A percentile compares a stretch with the other conserved stretches of the same genome.
These are phyloP conservation scores for Aspergillus oerlinghausenensis DNA, from an alignment of 2,329 filamentous ascomycete species.

Conservation along the genomic window DNA sequence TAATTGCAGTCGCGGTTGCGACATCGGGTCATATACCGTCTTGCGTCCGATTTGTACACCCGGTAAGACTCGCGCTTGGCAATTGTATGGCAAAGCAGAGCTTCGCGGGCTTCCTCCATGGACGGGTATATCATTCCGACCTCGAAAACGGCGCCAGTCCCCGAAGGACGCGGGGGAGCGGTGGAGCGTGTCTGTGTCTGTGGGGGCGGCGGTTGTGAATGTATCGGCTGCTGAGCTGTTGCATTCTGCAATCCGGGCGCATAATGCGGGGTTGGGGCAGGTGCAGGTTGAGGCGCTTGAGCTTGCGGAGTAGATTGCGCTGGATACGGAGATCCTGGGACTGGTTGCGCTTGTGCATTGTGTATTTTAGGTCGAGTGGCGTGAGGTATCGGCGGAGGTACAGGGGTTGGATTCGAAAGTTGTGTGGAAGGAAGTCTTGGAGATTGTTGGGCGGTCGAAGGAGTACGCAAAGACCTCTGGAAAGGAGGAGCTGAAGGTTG, in stretches of 20 bases:
- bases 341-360: neutral
- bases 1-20: neutral
- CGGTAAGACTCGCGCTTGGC: neutral
- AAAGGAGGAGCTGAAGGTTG: neutral
- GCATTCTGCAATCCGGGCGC: neutral
- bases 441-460: neutral
- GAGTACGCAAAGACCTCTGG: neutral
- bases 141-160: neutral
- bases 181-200: neutral
- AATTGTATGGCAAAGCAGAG: neutral
- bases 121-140: neutral
- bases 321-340: neutral
- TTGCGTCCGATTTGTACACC: neutral
- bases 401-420: constrained; percentile 34
- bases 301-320: neutral
- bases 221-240: neutral
- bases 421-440: neutral
- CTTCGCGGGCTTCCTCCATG: neutral
- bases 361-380: neutral
- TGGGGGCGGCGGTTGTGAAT: neutral
- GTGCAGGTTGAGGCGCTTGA: neutral
- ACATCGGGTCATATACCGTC: neutral
- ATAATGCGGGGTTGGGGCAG: neutral
- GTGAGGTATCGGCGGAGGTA: neutral
- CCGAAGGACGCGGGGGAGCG: neutral